phyloP scores from a whole-genome alignment of 768 basidiomycete species.

The Boletus huronensis region DNA sequence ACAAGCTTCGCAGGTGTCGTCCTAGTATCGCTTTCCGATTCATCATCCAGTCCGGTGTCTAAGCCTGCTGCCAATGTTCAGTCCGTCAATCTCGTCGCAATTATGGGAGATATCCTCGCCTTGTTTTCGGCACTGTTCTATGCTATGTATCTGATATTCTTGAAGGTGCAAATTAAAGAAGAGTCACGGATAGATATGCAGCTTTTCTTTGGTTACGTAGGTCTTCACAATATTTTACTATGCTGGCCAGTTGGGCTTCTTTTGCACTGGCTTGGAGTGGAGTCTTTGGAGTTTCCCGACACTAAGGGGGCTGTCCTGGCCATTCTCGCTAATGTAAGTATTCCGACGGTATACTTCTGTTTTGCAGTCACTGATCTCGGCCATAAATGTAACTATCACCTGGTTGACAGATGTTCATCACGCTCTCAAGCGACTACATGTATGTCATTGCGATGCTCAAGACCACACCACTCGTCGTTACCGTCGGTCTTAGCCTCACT shows the following conservation, averaged over 20 bases:
- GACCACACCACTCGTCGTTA: slow-evolving; percentile 92
- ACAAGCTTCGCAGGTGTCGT: slow-evolving; percentile 76
- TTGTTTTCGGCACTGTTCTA: slow-evolving; percentile 86
- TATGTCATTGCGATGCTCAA: slow-evolving; percentile 93
- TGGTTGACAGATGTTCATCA: slow-evolving; percentile 69
- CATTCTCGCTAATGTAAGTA: slow-evolving; percentile 54
- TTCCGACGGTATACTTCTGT: neutral
- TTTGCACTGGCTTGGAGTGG: slow-evolving; percentile 69
- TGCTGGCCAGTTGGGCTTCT: slow-evolving; percentile 77
- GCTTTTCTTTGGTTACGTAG: slow-evolving; percentile 92
- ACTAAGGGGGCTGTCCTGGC: slow-evolving; percentile 46
- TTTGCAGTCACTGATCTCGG: neutral
- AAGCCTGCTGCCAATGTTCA: slow-evolving; percentile 7
- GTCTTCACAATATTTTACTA: slow-evolving; percentile 74
- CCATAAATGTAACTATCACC: neutral
- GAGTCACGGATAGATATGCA: slow-evolving; percentile 91
- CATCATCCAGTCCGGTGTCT: slow-evolving; percentile 29
- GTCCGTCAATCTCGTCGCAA: slow-evolving; percentile 27
- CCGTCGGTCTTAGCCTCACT: slow-evolving; percentile 87
- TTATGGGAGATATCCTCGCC: slow-evolving; percentile 77
- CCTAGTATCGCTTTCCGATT: slow-evolving; percentile 88
- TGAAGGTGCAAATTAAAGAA: slow-evolving; percentile 80
- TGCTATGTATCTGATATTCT: slow-evolving; percentile 80
- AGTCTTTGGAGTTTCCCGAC: slow-evolving; percentile 70
- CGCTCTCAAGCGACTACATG: slow-evolving; percentile 78